Conservation (phyloP, 768 basidiomycete genomes). For the Leccinum disarticulatum region DNA sequence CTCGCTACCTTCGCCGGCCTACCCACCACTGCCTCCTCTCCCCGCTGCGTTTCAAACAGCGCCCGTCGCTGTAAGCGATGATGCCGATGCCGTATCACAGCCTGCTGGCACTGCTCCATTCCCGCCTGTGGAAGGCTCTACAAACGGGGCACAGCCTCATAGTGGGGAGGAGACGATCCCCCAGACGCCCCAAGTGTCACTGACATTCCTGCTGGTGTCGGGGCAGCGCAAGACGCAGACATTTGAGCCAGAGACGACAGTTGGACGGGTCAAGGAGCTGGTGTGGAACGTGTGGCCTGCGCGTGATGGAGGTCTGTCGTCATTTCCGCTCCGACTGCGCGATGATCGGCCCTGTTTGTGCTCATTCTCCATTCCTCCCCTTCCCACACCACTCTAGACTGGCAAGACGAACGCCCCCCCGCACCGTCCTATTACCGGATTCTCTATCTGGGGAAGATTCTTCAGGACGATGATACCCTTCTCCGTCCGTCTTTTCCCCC, state of each 20-base stretch:
- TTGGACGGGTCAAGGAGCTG: slow-evolving; percentile 80
- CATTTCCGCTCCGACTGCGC: slow-evolving; percentile 10
- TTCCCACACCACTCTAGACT: slow-evolving; percentile 43
- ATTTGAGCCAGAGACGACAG: slow-evolving; percentile 72
- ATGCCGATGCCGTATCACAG: background rate
- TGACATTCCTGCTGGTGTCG: slow-evolving; percentile 74
- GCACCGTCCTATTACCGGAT: slow-evolving; percentile 76
- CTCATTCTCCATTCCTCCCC: slow-evolving; percentile 1
- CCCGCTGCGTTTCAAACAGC: slow-evolving; percentile 12
- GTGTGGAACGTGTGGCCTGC: slow-evolving; percentile 80
- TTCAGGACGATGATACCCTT: slow-evolving; percentile 83
- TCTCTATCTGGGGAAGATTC: slow-evolving; percentile 72
- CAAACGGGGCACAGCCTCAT: slow-evolving; percentile 5
- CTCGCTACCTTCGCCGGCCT: slow-evolving; percentile 18
- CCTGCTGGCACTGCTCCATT: slow-evolving; percentile 1
- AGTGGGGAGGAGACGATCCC: slow-evolving; percentile 37
- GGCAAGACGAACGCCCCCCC: slow-evolving; percentile 77
- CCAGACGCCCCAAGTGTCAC: slow-evolving; percentile 58
- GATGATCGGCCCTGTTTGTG: slow-evolving; percentile 13
- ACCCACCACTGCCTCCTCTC: slow-evolving; percentile 27
- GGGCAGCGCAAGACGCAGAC: slow-evolving; percentile 67
- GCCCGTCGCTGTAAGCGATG: background rate
- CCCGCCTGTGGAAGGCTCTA: background rate
- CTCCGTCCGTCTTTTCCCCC: slow-evolving; percentile 44
- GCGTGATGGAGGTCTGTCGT: slow-evolving; percentile 43